Base-by-base conservation (phyloP, 805 yeast species). In the Barnettozyma siamensis region DNA sequence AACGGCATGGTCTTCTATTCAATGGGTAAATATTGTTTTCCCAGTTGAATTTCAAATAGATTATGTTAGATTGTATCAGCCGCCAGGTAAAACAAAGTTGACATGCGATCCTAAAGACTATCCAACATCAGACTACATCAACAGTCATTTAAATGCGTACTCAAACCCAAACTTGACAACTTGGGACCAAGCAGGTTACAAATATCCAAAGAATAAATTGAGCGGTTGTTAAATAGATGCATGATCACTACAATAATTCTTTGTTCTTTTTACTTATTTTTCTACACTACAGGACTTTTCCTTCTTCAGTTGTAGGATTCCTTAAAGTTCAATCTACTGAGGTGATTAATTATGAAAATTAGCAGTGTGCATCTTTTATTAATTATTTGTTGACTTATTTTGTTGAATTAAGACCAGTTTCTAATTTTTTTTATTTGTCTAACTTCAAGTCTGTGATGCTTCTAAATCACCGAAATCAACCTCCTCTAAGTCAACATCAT, bases 41-140 rank as follows among this genome's bases (percentile, higher is more conserved):
- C 99, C 99, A 2, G 75, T 75, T 12, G 71, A 75, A 2, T 69
- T 89, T 80, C 68, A 76, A 43, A 66, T 91, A 34, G 97, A 91
- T 61, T 86, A 83, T 54, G 95, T 91, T 27, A 78, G 99, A 54
- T 57, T 91, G n/a, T 91, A 93, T 63, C 99, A 91, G 66, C 96
- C 96, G 2, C 57, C 67, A 29, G 79, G 76, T 51, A 63, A 70
- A 10, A 62, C 70, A 24, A 73, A 76, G 2, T 5, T 83, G 18
- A 82, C 93, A 0, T 91, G 98, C 66, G 97, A 89, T 58, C 98
- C 99, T 0, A 65, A 54, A 0, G 94, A 76, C 57, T 79, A 72
- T 58, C 98, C 98, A 41, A 93, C 98, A 0, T 68, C 70, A 49
- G 88, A 86, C 54, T 91, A 91, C 67, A 91, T 91, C 52, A 62